Percentiles rank a stretch among this genome's conserved stretches.
Evolutionary conservation across 2,329 filamentous ascomycete species (phyloP).

Genomic region (Colletotrichum shisoi): DNA sequence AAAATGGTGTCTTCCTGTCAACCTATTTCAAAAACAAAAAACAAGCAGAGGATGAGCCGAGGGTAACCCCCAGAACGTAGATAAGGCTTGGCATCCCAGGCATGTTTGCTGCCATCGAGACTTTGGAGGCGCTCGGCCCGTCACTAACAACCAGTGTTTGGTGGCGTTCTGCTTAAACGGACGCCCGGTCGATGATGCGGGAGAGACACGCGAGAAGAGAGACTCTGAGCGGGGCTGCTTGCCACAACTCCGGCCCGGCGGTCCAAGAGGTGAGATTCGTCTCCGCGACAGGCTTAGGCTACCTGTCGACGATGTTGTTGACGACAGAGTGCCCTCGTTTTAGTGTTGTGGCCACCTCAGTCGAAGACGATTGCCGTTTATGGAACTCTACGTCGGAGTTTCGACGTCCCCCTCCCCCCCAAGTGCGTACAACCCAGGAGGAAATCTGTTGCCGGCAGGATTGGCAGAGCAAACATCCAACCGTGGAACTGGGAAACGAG

Average conservation of each 20-base stretch:
- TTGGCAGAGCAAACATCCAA: neutral
- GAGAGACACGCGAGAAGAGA: neutral
- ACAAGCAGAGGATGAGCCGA: neutral
- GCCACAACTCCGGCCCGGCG: neutral
- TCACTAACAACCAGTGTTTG: neutral
- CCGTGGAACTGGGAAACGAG: neutral
- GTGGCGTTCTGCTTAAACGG: constrained; percentile 1
- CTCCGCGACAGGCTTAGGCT: neutral
- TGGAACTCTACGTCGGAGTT: neutral
- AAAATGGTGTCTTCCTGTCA: neutral
- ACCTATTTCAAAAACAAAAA: too few species aligned
- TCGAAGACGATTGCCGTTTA: neutral
- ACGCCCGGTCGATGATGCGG: neutral
- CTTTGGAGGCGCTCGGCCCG: neutral
- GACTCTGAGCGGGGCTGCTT: neutral
- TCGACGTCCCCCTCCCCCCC: neutral
- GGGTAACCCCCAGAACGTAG: neutral
- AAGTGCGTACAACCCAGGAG: neutral
- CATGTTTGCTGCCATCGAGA: neutral
- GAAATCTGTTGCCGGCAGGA: neutral
- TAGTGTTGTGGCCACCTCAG: neutral
- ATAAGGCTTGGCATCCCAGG: neutral
- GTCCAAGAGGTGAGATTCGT: neutral
- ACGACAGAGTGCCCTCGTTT: neutral
- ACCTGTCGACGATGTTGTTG: neutral